phyloP scores from a whole-genome alignment of 108 stramenopile species.

The Cyclotella kingstonii region DNA sequence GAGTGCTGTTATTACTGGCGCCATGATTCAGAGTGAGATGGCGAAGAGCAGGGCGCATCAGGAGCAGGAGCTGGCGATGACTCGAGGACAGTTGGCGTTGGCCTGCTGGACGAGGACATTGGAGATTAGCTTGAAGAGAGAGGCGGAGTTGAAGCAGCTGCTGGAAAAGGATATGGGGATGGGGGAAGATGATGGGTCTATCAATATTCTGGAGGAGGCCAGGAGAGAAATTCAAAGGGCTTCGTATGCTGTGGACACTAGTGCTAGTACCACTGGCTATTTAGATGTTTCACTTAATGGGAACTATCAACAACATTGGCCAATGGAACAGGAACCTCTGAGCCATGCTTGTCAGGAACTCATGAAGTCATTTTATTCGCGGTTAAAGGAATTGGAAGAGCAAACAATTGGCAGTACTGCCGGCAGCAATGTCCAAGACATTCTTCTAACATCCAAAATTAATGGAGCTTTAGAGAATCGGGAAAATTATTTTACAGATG shows the following conservation, averaged over 20 bases:
- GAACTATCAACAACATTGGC: too few species aligned
- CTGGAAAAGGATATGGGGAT: slow-evolving; percentile 28
- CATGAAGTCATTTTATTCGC: slow-evolving; percentile 57
- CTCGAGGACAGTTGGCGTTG: slow-evolving; percentile 59
- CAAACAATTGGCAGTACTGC: slow-evolving; percentile 66
- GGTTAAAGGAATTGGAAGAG: slow-evolving; percentile 56
- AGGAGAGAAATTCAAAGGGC: slow-evolving; percentile 8
- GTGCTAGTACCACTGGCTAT: background rate
- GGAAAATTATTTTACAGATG: background rate
- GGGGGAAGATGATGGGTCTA: slow-evolving; percentile 12
- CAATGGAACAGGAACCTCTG: slow-evolving; percentile 23
- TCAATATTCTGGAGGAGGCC: slow-evolving; percentile 13
- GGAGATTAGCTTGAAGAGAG: slow-evolving; percentile 35
- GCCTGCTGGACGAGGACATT: slow-evolving; percentile 47
- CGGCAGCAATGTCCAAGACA: background rate
- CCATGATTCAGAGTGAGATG: slow-evolving; percentile 33
- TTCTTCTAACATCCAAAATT: background rate
- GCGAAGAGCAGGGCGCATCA: slow-evolving; percentile 15
- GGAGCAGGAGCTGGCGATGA: slow-evolving; percentile 46
- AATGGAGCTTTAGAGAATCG: background rate
- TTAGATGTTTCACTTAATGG: too few species aligned
- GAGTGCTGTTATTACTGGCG: slow-evolving; percentile 19
- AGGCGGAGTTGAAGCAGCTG: slow-evolving; percentile 36
- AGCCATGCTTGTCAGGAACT: slow-evolving; percentile 8
- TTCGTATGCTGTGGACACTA: slow-evolving; percentile 7